Base-by-base conservation (phyloP, 306 rosid species). In the Casuarina equisetifolia region DNA sequence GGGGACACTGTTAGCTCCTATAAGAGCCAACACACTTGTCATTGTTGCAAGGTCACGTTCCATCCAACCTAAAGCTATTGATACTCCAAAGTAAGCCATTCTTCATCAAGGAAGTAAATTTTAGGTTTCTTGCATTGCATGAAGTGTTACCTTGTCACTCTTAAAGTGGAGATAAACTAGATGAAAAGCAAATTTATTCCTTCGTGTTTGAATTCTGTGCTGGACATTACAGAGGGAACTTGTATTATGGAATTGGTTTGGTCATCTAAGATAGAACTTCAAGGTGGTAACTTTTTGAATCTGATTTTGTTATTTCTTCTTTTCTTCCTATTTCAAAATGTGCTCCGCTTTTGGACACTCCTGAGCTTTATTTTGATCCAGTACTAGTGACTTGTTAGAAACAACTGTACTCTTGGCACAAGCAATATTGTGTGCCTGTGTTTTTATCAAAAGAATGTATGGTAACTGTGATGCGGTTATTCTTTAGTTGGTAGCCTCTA, bases 401-500 rank as follows among this genome's bases (percentile, higher is more conserved):
- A 36, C 16, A 40, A 66, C 42, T 16, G 48, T n/a, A 48, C 71
- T 40, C 71, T 16, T 66, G 43, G 46, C 42, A 39, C 50, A 66
- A 66, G 50, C 35, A 39, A 66, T 48, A 59, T 70, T 32, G 3
- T 77, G 35, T 32, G 9, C 58, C 75, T 79, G 51, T 77, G 25
- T 52, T 52, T 68, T 63, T 50, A 16, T 51, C 10, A 39, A 2
- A 71, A 74, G 76, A 49, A 69, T 39, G 6, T 51, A 49, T 66
- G 73, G 57, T 70, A 72, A 63, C 16, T 72, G 61, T 72, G 57
- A 50, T n/a, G 48, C 64, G 51, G 77, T 36, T 70, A 43, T 77
- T 70, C 77, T 87, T 72, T 40, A 82, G 12, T 66, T 32, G 17
- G 54, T 73, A 36, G 72, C 15, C 44, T 79, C 53, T 10, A 19